Evolutionary conservation across 2,329 filamentous ascomycete genomes (phyloP).

Genomic region (Daldinia sp.): DNA sequence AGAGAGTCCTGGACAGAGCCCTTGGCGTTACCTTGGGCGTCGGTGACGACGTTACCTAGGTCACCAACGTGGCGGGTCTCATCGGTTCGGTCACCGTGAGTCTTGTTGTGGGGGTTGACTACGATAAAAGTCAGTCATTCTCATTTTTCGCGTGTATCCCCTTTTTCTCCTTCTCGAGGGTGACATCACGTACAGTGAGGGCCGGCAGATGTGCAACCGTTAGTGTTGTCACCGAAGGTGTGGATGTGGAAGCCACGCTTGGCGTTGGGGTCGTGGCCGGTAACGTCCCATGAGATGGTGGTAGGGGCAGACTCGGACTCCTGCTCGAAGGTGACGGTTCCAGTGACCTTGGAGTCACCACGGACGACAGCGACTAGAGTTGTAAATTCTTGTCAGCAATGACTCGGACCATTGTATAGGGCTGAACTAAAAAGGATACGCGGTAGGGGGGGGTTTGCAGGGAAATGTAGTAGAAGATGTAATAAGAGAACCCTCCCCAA

Average conservation of each 20-base stretch:
- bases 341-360: constrained; percentile 95
- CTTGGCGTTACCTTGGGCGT: constrained; percentile 88
- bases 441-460: constrained; percentile 37
- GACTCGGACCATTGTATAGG: constrained; percentile 27
- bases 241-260: constrained; percentile 99
- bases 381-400: constrained; percentile 36
- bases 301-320: constrained; percentile 81
- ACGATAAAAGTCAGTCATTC: constrained; percentile 30
- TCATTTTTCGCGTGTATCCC: neutral
- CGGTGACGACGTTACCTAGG: constrained; percentile 96
- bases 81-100: constrained; percentile 87
- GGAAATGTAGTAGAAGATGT: constrained; percentile 10
- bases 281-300: constrained; percentile 90
- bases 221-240: constrained; percentile 99
- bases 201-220: constrained; percentile 97
- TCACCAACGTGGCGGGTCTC: constrained; percentile 93
- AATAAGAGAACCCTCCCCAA: too few relatives aligned
- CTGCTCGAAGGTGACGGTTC: constrained; percentile 96
- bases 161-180: neutral
- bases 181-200: constrained; percentile 81
- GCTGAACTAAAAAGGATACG: constrained; percentile 30
- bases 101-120: constrained; percentile 97
- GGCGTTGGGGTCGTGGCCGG: constrained; percentile 91
- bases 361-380: constrained; percentile 89
- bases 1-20: constrained; percentile 81